These are phyloP conservation scores for Nepenthes gracilis DNA, from an alignment of 148 eudicot genomes.

Conservation along the genomic window DNA sequence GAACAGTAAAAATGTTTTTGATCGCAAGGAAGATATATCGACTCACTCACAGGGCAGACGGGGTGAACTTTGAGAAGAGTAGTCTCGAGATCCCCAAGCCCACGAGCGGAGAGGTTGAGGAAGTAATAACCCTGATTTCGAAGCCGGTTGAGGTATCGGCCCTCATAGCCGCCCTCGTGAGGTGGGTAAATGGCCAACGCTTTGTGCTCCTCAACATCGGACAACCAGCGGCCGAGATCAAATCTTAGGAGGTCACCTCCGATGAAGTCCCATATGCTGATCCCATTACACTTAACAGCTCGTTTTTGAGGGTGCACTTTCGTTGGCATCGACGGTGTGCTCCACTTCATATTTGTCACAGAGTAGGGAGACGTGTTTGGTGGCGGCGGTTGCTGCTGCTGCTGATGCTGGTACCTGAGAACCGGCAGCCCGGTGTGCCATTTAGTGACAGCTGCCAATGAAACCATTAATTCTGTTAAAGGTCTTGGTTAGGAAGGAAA, in stretches of 20 bases:
- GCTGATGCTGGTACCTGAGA: background rate
- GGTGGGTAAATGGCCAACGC: constrained; percentile 75
- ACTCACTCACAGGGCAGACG: constrained; percentile 72
- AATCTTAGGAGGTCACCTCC: constrained; percentile 84
- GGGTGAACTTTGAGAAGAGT: constrained; percentile 70
- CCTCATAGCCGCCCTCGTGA: constrained; percentile 92
- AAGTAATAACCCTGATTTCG: constrained; percentile 52
- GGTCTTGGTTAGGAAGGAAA: too few relatives aligned
- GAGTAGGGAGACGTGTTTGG: background rate
- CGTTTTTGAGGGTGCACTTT: too few relatives aligned
- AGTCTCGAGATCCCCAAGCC: constrained; percentile 78
- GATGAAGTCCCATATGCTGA: constrained; percentile 48
- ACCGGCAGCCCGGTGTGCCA: too few relatives aligned
- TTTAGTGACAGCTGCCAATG: too few relatives aligned
- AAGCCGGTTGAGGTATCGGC: constrained; percentile 64
- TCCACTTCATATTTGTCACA: too few relatives aligned
- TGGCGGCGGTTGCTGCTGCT: background rate
- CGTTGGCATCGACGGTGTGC: too few relatives aligned
- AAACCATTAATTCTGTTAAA: background rate
- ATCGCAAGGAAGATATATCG: background rate
- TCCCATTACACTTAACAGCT: constrained; percentile 4
- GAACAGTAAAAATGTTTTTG: background rate
- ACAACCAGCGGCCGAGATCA: constrained; percentile 66
- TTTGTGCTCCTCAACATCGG: constrained; percentile 89
- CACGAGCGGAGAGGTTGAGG: constrained; percentile 73